Percentiles rank a stretch among this genome's conserved stretches.
These are phyloP conservation scores for Omphalea diandra DNA, from an alignment of 441 rosid species.

Conservation along the genomic window DNA sequence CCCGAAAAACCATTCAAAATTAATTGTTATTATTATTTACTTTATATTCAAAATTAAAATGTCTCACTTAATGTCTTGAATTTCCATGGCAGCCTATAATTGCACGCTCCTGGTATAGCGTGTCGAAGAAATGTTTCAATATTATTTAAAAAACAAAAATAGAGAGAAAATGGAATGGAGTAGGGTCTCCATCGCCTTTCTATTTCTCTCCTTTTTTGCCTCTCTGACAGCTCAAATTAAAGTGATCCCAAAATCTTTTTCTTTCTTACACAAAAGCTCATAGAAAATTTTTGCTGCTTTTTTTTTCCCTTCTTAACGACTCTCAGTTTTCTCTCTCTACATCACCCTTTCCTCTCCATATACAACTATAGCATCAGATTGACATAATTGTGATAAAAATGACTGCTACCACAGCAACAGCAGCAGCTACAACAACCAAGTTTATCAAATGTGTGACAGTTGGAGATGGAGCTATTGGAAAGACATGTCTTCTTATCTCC, in stretches of 20 bases:
- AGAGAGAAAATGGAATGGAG: too few relatives aligned
- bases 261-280: conserved; percentile 23
- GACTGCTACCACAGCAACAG: conserved; percentile 26
- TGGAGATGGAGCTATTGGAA: conserved; percentile 98
- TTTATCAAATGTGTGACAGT: conserved; percentile 92
- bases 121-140: background rate
- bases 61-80: background rate
- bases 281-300: conserved; percentile 19
- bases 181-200: background rate
- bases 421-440: conserved; percentile 56
- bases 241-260: conserved; percentile 37
- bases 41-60: too few relatives aligned
- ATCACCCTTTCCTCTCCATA: background rate
- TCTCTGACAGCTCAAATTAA: conserved; percentile 78
- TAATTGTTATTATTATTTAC: too few relatives aligned
- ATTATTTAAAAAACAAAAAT: background rate
- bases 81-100: background rate
- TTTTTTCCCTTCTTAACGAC: background rate
- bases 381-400: conserved; percentile 17
- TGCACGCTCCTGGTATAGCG: background rate
- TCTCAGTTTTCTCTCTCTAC: background rate
- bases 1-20: too few relatives aligned
- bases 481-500: conserved; percentile 93
- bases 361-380: background rate
- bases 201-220: conserved; percentile 35